A percentile compares a stretch with the other conserved stretches of the same genome.
phyloP scores from a whole-genome alignment of 108 stramenopile species.

The Fragilaria crotonensis region DNA sequence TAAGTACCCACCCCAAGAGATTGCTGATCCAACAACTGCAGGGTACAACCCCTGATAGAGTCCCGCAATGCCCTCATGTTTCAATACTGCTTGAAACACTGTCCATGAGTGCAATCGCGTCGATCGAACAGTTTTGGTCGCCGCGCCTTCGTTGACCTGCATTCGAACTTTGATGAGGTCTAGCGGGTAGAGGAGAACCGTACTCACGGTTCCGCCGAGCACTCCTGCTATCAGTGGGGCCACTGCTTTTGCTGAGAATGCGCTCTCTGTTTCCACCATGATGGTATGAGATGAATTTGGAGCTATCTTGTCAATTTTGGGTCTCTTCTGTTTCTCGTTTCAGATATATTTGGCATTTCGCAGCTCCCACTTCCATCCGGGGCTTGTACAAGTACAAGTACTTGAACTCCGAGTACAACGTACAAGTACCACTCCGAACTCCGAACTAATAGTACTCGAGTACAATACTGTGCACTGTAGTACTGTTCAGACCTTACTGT shows the following conservation, averaged over 20 bases:
- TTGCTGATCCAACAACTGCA: constrained; percentile 84
- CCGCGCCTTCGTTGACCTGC: constrained; percentile 72
- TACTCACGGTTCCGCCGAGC: constrained; percentile 59
- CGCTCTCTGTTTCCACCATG: not conserved
- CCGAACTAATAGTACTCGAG: too few relatives aligned
- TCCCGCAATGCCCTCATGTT: constrained; percentile 74
- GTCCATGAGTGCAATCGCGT: constrained; percentile 18
- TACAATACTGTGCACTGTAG: too few relatives aligned
- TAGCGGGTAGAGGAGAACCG: constrained; percentile 84
- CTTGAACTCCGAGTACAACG: too few relatives aligned
- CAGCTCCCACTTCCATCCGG: not conserved
- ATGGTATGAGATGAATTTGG: not conserved
- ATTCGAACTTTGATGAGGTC: constrained; percentile 92
- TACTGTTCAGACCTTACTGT: too few relatives aligned
- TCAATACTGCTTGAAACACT: constrained; percentile 45
- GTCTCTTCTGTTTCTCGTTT: not conserved
- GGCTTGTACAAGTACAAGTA: too few relatives aligned
- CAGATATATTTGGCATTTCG: not conserved
- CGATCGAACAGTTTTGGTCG: not conserved
- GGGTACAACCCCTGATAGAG: constrained; percentile 90
- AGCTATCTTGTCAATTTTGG: not conserved
- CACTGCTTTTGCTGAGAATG: not conserved
- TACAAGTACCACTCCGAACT: too few relatives aligned
- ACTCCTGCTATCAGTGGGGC: constrained; percentile 61
- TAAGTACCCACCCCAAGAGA: constrained; percentile 98